A percentile compares a stretch with the other conserved stretches of the same genome.
phyloP scores from a whole-genome alignment of 768 basidiomycete species.

The Polyporus arcularius region DNA sequence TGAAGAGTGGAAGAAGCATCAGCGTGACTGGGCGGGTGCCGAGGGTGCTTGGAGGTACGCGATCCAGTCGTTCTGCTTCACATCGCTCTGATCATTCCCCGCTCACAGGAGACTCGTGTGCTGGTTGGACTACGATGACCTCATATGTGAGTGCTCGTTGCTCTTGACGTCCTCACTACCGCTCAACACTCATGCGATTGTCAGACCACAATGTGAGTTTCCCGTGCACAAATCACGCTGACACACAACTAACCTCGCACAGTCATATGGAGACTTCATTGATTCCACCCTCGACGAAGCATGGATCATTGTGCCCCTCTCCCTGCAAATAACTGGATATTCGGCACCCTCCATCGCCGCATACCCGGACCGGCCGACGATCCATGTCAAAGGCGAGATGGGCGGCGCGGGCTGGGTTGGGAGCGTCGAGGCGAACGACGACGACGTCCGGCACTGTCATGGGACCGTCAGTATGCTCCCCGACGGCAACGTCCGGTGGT shows the following conservation, averaged over 20 bases:
- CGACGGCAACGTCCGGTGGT: conserved; percentile 55
- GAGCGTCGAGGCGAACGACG: conserved; percentile 19
- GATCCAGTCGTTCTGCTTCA: too few species aligned
- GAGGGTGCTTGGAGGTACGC: conserved; percentile 28
- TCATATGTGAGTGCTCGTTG: conserved; percentile 17
- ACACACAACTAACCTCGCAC: background rate
- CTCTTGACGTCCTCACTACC: background rate
- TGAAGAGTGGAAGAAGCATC: background rate
- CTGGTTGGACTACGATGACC: conserved; percentile 27
- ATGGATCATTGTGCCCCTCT: conserved; percentile 55
- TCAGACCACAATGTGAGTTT: conserved; percentile 19
- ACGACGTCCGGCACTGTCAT: conserved; percentile 36
- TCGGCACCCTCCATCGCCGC: conserved; percentile 22
- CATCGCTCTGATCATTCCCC: too few species aligned
- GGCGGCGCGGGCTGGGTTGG: conserved; percentile 34
- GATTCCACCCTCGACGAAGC: conserved; percentile 39
- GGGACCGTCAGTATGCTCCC: conserved; percentile 52
- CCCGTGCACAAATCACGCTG: too few species aligned
- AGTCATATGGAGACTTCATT: conserved; percentile 13
- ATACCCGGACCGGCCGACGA: conserved; percentile 45
- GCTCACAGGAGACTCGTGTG: conserved; percentile 23
- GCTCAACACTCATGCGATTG: background rate
- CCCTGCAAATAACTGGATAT: conserved; percentile 37
- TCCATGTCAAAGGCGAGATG: conserved; percentile 50
- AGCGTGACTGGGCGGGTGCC: conserved; percentile 31